These are phyloP conservation scores for Macrolepiota fuliginosa DNA, from an alignment of 768 basidiomycete genomes.

Conservation along the genomic window DNA sequence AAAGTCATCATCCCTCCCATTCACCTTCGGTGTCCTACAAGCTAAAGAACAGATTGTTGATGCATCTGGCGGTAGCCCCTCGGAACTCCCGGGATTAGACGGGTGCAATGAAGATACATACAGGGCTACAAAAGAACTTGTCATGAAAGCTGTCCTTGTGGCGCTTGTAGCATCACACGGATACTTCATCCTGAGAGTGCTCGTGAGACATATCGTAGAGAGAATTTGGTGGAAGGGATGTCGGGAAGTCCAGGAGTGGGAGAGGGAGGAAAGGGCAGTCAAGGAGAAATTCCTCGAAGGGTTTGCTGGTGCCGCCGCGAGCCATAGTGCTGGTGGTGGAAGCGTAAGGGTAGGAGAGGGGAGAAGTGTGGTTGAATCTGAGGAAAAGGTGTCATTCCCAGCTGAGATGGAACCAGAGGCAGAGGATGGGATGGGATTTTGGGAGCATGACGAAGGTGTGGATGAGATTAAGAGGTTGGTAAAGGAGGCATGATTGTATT, in stretches of 20 bases:
- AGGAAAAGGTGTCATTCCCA: conserved; percentile 11
- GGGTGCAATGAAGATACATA: conserved; percentile 19
- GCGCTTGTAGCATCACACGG: conserved; percentile 85
- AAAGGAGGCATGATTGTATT: conserved; percentile 48
- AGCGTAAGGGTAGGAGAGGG: conserved; percentile 11
- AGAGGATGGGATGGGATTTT: conserved; percentile 40
- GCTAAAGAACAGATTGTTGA: conserved; percentile 21
- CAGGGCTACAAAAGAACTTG: conserved; percentile 44
- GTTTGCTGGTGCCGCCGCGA: conserved; percentile 8
- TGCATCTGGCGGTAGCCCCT: conserved; percentile 14
- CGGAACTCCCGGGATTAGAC: conserved; percentile 21
- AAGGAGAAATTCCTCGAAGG: conserved; percentile 38
- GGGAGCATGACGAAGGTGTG: conserved; percentile 71
- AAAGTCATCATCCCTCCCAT: conserved; percentile 12
- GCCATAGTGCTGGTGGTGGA: too few relatives aligned
- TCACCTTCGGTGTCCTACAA: conserved; percentile 17
- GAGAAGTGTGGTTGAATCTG: conserved; percentile 16
- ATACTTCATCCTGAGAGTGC: conserved; percentile 64
- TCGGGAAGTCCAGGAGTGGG: conserved; percentile 56
- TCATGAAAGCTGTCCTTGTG: conserved; percentile 65
- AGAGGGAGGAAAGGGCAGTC: conserved; percentile 49
- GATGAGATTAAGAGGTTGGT: conserved; percentile 66
- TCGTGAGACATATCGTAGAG: conserved; percentile 70
- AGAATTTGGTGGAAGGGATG: conserved; percentile 77
- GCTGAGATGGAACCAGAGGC: conserved; percentile 18